These are phyloP conservation scores for Thalassiosira exigua DNA, from an alignment of 352 stramenopile species.

Conservation along the genomic window DNA sequence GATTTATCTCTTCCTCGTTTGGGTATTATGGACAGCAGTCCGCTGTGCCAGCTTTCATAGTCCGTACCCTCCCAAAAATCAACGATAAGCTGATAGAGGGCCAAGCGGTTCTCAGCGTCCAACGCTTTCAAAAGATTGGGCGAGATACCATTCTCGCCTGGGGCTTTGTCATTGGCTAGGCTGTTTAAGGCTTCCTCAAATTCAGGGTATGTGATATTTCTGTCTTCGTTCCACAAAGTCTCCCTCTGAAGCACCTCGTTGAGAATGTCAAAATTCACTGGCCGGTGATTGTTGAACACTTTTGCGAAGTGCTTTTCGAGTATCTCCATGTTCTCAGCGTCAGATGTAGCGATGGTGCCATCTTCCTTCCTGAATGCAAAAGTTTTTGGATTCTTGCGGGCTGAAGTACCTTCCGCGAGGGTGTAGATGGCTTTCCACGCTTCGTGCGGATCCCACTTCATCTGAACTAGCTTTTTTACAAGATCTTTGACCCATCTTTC, in stretches of 20 bases:
- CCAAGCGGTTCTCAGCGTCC: not conserved
- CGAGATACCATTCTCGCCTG: constrained; percentile 18
- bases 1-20: constrained; percentile 24
- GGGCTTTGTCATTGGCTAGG: constrained; percentile 34
- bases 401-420: not conserved
- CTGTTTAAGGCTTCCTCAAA: constrained; percentile 22
- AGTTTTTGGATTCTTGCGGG: not conserved
- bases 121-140: constrained; percentile 32
- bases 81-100: constrained; percentile 13
- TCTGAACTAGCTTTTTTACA: not conserved
- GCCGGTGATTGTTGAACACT: constrained; percentile 4
- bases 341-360: not conserved
- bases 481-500: not conserved
- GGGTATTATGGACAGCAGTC: constrained; percentile 9
- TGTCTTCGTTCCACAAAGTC: not conserved
- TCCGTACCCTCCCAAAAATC: constrained; percentile 29
- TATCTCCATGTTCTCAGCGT: not conserved
- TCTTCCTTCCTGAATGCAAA: not conserved
- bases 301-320: not conserved
- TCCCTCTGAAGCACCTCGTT: constrained; percentile 27
- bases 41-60: constrained; percentile 37
- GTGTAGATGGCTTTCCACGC: not conserved
- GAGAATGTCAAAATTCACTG: constrained; percentile 2
- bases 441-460: not conserved
- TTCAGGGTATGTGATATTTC: constrained; percentile 22